Base-by-base conservation (phyloP, 1,284 basidiomycete genomes). In the Ceratobasidium sp. region DNA sequence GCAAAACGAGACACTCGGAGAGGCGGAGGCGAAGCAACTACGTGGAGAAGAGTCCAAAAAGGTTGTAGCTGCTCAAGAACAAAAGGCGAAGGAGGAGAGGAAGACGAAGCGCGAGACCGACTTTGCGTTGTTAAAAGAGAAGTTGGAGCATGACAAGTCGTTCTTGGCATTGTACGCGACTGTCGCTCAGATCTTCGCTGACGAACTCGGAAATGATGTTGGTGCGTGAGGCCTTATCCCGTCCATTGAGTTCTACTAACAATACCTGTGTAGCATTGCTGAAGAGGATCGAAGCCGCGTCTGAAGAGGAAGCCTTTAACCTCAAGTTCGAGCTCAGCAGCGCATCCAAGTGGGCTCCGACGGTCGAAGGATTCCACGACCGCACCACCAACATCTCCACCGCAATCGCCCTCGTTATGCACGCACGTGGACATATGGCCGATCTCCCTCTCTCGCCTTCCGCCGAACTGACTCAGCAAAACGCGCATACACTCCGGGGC, bases 341-440 rank as follows among this genome's bases (percentile, higher is more conserved):
- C 17, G 90, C 86, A 0, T 85, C 85, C 3, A 93, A 93, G 81
- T 93, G 90, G 91, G 90, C 90, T 0, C 91, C 91, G 0, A 87
- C 87, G 1, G 87, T 89, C 5, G 84, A 81, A 2, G 81, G 84
- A 5, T 84, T 88, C 1, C 90, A 91, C 75, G 91, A 93, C 79
- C 85, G 86, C 9, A 82, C 86, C 73, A 90, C 89, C 1, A 89
- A 90, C 79, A 87, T 93, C 75, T 81, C 88, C 1, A 88, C 90
- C 0, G 90, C 90, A 17, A 86, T 93, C 62, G 83, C 85, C 8
- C 81, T 86, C 8, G 84, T 89, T 57, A 83, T 93, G n/a, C 86
- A 85, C 66, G 78, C 83, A 77, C 41, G 44, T 19, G 14, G 82
- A 79, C 72, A 81, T 78, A 24, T 77, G 78, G 11, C 73, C 75